phyloP scores from a whole-genome alignment of 108 stramenopile genomes.

The Nitzschia sp. region DNA sequence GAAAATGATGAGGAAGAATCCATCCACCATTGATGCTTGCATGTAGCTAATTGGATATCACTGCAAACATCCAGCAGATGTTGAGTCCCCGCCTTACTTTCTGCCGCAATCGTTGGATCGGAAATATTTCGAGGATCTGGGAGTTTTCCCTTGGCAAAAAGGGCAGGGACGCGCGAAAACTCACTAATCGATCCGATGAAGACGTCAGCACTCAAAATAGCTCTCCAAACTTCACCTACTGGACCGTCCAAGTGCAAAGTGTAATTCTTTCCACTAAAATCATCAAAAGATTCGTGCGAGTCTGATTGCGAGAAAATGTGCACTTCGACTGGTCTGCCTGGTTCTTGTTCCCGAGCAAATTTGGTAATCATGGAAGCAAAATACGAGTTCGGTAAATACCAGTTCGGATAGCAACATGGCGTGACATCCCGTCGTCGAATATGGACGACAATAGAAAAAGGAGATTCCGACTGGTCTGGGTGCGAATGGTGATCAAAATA shows the following conservation, averaged over 20 bases:
- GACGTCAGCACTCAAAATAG: conserved; percentile 17
- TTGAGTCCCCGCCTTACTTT: not conserved
- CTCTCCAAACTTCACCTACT: conserved; percentile 14
- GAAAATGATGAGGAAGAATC: too few species aligned
- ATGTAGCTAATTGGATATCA: not conserved
- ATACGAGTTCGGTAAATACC: conserved; percentile 32
- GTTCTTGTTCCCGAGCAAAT: not conserved
- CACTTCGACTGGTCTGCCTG: not conserved
- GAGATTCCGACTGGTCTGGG: not conserved
- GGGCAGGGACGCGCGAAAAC: conserved; percentile 15
- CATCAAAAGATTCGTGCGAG: conserved; percentile 12
- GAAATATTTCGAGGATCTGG: conserved; percentile 9
- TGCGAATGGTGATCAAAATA: not conserved
- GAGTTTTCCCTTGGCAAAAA: conserved; percentile 1
- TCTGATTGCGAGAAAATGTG: conserved; percentile 9
- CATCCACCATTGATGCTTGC: conserved; percentile 15
- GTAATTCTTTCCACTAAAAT: not conserved
- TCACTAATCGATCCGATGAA: conserved; percentile 8
- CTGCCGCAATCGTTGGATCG: not conserved
- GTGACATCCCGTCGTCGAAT: conserved; percentile 38
- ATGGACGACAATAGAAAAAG: conserved; percentile 13
- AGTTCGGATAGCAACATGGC: conserved; percentile 14
- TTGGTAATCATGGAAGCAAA: conserved; percentile 13
- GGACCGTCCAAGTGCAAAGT: conserved; percentile 14
- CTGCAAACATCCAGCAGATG: not conserved